Conservation (phyloP, 2,329 filamentous ascomycete genomes). For the Ophiostoma australiae region DNA sequence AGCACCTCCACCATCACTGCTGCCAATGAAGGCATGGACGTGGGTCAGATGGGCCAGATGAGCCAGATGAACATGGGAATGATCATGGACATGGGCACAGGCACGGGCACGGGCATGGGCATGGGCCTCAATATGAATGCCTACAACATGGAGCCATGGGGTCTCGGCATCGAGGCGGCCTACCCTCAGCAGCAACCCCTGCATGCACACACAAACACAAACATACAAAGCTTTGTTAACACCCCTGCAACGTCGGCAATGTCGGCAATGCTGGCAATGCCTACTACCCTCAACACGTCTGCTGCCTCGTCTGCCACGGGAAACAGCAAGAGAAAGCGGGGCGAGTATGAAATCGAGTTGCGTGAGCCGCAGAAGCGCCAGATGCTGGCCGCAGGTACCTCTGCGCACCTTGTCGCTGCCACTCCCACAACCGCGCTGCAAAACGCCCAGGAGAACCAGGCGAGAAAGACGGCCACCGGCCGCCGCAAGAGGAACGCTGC, state of each 20-base stretch:
- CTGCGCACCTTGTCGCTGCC: neutral
- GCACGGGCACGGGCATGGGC: neutral
- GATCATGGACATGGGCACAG: neutral
- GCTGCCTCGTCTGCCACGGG: neutral
- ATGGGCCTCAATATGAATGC: neutral
- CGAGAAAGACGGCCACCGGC: neutral
- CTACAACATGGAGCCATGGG: constrained; percentile 5
- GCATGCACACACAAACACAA: neutral
- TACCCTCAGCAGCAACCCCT: neutral
- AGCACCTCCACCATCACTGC: neutral
- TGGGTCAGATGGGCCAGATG: neutral
- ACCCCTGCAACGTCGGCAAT: neutral
- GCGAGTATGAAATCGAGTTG: neutral
- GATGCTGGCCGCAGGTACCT: neutral
- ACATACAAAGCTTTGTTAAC: neutral
- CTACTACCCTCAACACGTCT: neutral
- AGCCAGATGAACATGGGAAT: neutral
- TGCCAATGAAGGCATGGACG: neutral
- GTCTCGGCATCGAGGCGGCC: neutral
- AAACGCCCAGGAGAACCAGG: neutral
- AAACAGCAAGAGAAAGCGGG: neutral
- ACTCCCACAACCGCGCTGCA: neutral
- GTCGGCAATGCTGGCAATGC: too few relatives aligned
- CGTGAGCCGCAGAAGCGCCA: neutral
- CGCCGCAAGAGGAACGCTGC: neutral